Conservation (phyloP, 2,329 filamentous ascomycete genomes). For the Fusarium sp. region DNA sequence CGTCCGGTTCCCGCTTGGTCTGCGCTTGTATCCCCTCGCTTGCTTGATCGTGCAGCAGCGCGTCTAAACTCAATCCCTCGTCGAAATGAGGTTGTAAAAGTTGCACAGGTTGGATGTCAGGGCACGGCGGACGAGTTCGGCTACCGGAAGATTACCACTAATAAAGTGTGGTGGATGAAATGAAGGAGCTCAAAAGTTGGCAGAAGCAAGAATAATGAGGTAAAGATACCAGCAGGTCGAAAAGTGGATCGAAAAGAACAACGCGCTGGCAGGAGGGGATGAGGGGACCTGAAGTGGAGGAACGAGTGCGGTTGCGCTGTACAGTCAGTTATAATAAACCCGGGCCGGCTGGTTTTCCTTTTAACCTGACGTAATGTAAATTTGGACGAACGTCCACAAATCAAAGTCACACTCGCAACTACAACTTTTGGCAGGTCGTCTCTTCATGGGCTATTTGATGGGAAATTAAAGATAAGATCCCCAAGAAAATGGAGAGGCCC, state of each 20-base stretch:
- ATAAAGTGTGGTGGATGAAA: conserved; percentile 5
- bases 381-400: conserved; percentile 8
- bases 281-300: conserved; percentile 7
- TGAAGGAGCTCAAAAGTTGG: conserved; percentile 19
- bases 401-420: not conserved
- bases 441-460: conserved; percentile 9
- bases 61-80: conserved; percentile 1
- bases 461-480: conserved; percentile 35
- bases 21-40: conserved; percentile 24
- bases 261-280: conserved; percentile 8
- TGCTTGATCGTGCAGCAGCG: conserved; percentile 5
- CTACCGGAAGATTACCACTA: not conserved
- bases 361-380: not conserved
- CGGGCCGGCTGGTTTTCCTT: not conserved
- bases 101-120: not conserved
- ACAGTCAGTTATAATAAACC: not conserved
- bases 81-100: not conserved
- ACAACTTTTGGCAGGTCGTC: conserved; percentile 1
- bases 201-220: conserved; percentile 29
- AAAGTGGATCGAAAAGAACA: conserved; percentile 39
- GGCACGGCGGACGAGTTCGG: conserved; percentile 6
- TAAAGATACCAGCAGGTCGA: conserved; percentile 36
- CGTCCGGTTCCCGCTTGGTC: conserved; percentile 22
- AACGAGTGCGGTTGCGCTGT: not conserved
- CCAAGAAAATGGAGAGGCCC: conserved; percentile 14